Evolutionary conservation across 768 basidiomycete species (phyloP).

Genomic region (Hypholoma fasciculare): DNA sequence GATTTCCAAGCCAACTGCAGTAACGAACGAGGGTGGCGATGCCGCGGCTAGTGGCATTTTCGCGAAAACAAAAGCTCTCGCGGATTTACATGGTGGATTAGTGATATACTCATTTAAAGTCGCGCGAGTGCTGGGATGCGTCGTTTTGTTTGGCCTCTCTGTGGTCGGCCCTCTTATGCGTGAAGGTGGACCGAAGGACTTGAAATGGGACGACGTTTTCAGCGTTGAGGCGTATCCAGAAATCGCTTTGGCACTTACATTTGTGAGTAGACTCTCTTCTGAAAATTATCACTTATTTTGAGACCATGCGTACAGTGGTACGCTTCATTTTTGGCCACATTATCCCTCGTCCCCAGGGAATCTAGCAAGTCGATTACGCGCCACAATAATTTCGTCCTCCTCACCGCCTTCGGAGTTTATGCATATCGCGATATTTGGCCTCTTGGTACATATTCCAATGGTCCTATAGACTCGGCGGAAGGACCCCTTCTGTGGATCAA

Average conservation of each 20-base stretch:
- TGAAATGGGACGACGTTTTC: background rate
- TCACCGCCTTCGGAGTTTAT: conserved; percentile 40
- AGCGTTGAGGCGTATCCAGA: background rate
- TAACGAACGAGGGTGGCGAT: background rate
- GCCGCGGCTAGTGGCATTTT: background rate
- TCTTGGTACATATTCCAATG: conserved; percentile 44
- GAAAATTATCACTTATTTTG: background rate
- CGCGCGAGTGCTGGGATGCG: conserved; percentile 8
- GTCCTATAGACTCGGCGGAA: conserved; percentile 43
- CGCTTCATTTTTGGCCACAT: conserved; percentile 6
- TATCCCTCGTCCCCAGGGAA: conserved; percentile 6
- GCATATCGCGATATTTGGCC: conserved; percentile 57
- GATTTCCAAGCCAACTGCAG: background rate
- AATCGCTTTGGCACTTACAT: conserved; percentile 10
- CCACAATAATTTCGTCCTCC: conserved; percentile 10
- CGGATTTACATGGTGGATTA: conserved; percentile 5
- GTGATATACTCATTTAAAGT: conserved; percentile 12
- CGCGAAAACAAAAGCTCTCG: background rate
- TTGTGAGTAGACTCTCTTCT: conserved; percentile 6
- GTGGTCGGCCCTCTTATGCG: background rate
- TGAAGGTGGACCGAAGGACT: background rate
- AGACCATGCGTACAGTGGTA: conserved; percentile 3
- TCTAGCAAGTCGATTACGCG: conserved; percentile 56
- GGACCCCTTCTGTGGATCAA: conserved; percentile 51
- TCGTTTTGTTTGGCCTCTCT: conserved; percentile 6